Conservation (phyloP, 768 basidiomycete genomes). For the Mycena crocata region DNA sequence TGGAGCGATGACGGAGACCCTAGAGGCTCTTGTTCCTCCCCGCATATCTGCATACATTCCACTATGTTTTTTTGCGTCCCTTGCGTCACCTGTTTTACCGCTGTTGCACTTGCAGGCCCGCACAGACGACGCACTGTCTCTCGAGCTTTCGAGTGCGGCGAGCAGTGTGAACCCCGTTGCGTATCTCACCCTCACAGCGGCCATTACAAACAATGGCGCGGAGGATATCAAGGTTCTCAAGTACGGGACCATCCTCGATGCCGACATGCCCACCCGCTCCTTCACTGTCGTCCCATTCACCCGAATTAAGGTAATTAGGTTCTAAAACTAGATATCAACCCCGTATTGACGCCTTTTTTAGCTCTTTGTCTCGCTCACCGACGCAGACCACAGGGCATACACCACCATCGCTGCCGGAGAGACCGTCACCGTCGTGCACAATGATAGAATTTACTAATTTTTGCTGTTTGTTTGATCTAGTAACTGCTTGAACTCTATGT, state of each 20-base stretch:
- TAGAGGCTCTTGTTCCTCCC: too few relatives aligned
- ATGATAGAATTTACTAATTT: slow-evolving; percentile 44
- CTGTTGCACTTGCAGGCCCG: slow-evolving; percentile 45
- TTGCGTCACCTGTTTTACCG: slow-evolving; percentile 42
- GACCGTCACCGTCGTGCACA: slow-evolving; percentile 51
- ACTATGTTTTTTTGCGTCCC: slow-evolving; percentile 44
- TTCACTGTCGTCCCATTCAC: slow-evolving; percentile 57
- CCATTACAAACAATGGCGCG: slow-evolving; percentile 54
- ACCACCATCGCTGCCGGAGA: slow-evolving; percentile 53
- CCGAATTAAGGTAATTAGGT: slow-evolving; percentile 52
- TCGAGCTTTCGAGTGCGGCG: slow-evolving; percentile 44
- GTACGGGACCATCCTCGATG: slow-evolving; percentile 60
- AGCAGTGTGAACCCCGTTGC: slow-evolving; percentile 49
- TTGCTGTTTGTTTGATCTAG: neutral
- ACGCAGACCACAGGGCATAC: slow-evolving; percentile 54
- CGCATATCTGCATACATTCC: too few relatives aligned
- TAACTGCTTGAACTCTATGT: neutral
- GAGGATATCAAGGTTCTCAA: slow-evolving; percentile 57
- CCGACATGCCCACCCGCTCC: slow-evolving; percentile 54
- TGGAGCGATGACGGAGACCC: too few relatives aligned
- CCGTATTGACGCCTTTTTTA: slow-evolving; percentile 19
- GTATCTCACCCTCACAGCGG: slow-evolving; percentile 54
- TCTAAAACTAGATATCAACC: neutral
- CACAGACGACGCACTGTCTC: slow-evolving; percentile 46
- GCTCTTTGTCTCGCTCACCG: slow-evolving; percentile 50